Base-by-base conservation (phyloP, 805 yeast species). In the Lipomyces oligophaga region DNA sequence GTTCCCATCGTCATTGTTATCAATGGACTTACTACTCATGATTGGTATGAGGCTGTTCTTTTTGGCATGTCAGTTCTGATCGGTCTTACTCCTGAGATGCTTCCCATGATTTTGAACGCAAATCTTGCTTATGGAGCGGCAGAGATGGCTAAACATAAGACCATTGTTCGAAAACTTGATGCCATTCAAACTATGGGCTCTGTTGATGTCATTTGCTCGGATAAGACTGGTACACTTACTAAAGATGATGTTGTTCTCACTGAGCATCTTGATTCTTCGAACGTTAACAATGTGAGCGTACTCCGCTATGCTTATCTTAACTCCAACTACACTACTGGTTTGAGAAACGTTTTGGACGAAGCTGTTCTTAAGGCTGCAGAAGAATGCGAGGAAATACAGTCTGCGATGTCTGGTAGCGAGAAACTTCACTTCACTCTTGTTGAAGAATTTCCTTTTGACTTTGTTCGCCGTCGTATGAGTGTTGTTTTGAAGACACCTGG, bases 161-260 rank as follows among this genome's bases (percentile, higher is more conserved):
- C 55, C 18, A 52, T 52, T 32, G 56, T 52, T 15, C 47, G 55
- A 33, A 52, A 52, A 45, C 50, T 52, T 2, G 56, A 52, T 22
- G 54, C 56, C n/a, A 52, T 52, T 30, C 56, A 78, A 59, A 78
- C 82, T 15, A 65, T 78, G 53, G 83, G 82, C 13, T 70, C 77
- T 13, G 75, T 77, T 19, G 74, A 75, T 58, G 78, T 81, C 70
- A 46, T 75, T 66, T 64, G 80, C 76, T 42, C 72, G 62, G 65
- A 76, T 74, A 57, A 75, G 69, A 48, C 79, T 66, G 72, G 72
- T 10, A 68, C 72, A 60, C 41, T 77, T 38, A 77, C 82, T 22
- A 67, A 51, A 43, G 56, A 52, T 32, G 50, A 49, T 24, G 56
- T 52, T 20, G 56, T 49, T 35, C 47, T 52, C 30, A 44, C 48